Evolutionary conservation across 2,329 filamentous ascomycete genomes (phyloP).

Genomic region (Leptodontidium sp.): DNA sequence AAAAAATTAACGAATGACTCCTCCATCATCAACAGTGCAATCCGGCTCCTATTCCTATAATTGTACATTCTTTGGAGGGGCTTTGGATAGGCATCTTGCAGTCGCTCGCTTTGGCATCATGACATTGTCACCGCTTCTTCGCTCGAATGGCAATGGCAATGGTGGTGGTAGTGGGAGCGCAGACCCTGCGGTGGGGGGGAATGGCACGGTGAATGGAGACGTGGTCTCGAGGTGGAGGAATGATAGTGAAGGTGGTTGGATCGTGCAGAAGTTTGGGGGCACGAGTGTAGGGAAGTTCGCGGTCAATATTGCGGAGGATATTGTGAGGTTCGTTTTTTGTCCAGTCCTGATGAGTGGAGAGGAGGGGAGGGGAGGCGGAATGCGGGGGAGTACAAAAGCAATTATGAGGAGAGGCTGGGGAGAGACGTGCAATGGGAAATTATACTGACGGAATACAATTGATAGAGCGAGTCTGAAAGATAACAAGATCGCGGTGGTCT

Average conservation of each 20-base stretch:
- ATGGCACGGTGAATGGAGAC: constrained; percentile 15
- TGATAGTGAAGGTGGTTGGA: constrained; percentile 62
- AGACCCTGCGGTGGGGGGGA: constrained; percentile 15
- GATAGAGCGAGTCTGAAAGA: constrained; percentile 66
- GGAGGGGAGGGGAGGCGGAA: neutral
- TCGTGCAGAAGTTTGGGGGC: constrained; percentile 94
- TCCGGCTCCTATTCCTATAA: neutral
- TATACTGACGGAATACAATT: constrained; percentile 26
- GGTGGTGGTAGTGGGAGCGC: neutral
- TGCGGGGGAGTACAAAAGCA: constrained; percentile 28
- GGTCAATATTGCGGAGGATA: constrained; percentile 74
- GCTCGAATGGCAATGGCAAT: constrained; percentile 13
- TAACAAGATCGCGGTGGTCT: constrained; percentile 88
- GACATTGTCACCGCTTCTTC: constrained; percentile 18
- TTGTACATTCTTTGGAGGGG: neutral
- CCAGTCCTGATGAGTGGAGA: neutral
- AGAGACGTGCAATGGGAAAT: neutral
- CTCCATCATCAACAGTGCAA: constrained; percentile 1
- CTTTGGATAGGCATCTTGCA: neutral
- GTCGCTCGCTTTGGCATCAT: constrained; percentile 18
- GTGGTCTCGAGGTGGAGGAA: constrained; percentile 42
- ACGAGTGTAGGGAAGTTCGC: constrained; percentile 97
- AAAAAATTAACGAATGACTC: constrained; percentile 22
- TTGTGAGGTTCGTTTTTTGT: constrained; percentile 64
- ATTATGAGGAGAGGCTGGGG: constrained; percentile 13